Conservation (phyloP, 768 basidiomycete genomes). For the Boletus pseudo-olivaceus region DNA sequence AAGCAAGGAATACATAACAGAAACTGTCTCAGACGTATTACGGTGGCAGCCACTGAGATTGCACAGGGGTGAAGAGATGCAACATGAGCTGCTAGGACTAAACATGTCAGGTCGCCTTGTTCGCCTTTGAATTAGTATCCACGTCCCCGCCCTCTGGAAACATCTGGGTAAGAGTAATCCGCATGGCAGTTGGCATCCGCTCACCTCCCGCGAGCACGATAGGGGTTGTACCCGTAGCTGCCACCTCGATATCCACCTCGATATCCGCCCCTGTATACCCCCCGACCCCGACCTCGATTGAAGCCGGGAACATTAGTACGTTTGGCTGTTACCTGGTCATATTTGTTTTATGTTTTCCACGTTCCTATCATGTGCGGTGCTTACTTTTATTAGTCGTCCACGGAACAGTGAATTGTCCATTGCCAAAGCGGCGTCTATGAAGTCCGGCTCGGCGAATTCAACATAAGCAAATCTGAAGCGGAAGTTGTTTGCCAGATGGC, state of each 20-base stretch:
- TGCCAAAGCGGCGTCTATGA: constrained; percentile 85
- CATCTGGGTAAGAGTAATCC: constrained; percentile 4
- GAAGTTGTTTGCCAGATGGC: constrained; percentile 8
- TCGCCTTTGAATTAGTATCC: constrained; percentile 44
- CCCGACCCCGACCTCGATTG: constrained; percentile 77
- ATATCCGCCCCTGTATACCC: constrained; percentile 56
- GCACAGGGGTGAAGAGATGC: constrained; percentile 9
- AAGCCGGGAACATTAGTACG: constrained; percentile 95
- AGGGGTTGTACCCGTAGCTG: constrained; percentile 50
- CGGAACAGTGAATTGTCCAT: constrained; percentile 97
- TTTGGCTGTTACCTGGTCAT: constrained; percentile 84
- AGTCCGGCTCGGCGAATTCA: constrained; percentile 92
- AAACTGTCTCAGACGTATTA: constrained; percentile 20
- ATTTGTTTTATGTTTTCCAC: not conserved
- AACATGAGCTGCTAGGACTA: constrained; percentile 1
- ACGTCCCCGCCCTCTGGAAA: constrained; percentile 67
- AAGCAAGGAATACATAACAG: constrained; percentile 27
- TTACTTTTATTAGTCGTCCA: constrained; percentile 87
- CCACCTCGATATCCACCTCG: constrained; percentile 61
- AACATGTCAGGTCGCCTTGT: constrained; percentile 17
- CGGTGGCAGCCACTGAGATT: constrained; percentile 6
- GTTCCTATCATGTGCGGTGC: constrained; percentile 13
- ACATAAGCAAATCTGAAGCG: constrained; percentile 88
- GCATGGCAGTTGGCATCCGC: constrained; percentile 22
- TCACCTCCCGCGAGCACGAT: constrained; percentile 72